Evolutionary conservation across 805 yeast genomes (phyloP), one percentile per base, ranked within the genome.

Genomic region (Clavispora fructus): DNA sequence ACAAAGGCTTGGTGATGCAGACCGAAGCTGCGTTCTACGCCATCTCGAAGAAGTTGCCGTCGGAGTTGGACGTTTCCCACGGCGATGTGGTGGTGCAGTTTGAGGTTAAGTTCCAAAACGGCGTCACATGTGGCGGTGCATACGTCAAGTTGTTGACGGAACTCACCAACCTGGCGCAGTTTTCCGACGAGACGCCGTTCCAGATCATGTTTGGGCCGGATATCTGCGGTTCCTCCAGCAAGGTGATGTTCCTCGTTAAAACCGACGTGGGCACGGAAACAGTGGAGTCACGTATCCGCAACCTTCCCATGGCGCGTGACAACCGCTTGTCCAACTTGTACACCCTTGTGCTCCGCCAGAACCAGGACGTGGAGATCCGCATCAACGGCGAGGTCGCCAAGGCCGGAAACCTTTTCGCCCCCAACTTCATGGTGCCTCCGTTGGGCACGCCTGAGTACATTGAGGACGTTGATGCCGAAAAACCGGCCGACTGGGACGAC

Each of bases 161-260:
- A 7, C 50, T 66, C 39, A 61, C 66, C 23, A 71, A 61, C 1
- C 71, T 67, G 31, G 61, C 65, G 35, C 77, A 78, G 49, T 85
- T 89, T 70, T 73, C 70, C 53, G 77, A 79, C 49, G 80, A 74
- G 26, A 76, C 95, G 4, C 87, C 90, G 2, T 88, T 85, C 67
- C 89, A 85, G 64, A 68, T 91, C 52, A 85, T 91, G 92, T 91
- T 91, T 69, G 97, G 97, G 17, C 97, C 97, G 39, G 97, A 91
- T 66, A 80, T 78, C 62, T 91, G 97, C 68, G 96, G 95, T 3
- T 61, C 80, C 44, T 77, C 84, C 39, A 87, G 89, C 68, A 85
- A 82, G 64, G 83, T 91, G 30, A 95, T 87, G 59, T 79, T 90
- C 54, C 86, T 89, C 46, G 58, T 89, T 49, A 72, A 74, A 56